Conservation (phyloP, 306 rosid species). For the Prunus padus region DNA sequence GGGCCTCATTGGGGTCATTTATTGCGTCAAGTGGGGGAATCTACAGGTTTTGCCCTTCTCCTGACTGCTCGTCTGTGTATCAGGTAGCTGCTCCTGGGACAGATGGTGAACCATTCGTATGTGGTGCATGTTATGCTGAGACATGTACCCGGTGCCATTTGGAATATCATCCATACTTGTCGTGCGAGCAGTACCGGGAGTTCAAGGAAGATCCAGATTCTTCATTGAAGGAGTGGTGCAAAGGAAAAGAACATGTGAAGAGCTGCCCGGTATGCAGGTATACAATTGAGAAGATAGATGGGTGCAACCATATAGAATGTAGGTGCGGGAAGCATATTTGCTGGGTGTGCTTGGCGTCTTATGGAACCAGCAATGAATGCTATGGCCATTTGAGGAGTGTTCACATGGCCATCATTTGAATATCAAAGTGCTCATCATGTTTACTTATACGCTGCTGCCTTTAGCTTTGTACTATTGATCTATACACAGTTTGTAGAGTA, state of each 20-base stretch:
- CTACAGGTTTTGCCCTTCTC: conserved; percentile 85
- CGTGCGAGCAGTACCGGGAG: conserved; percentile 70
- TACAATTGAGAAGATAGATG: conserved; percentile 78
- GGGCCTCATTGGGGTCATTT: conserved; percentile 81
- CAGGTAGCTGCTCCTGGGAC: conserved; percentile 50
- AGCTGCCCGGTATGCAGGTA: conserved; percentile 61
- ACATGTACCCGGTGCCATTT: conserved; percentile 83
- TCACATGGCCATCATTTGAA: conserved; percentile 56
- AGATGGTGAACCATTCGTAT: conserved; percentile 59
- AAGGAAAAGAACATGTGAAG: conserved; percentile 75
- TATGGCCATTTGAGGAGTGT: conserved; percentile 67
- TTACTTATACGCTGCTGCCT: neutral
- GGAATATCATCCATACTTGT: conserved; percentile 76
- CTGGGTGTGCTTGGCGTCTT: conserved; percentile 81
- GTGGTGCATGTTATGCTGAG: conserved; percentile 85
- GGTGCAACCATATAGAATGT: conserved; percentile 91
- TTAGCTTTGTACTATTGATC: neutral
- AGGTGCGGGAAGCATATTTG: conserved; percentile 87
- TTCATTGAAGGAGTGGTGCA: conserved; percentile 81
- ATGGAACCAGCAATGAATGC: conserved; percentile 57
- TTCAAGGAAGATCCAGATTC: conserved; percentile 84
- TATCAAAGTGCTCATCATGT: neutral
- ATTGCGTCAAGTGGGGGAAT: conserved; percentile 56
- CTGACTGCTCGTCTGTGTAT: conserved; percentile 86
- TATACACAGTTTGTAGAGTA: neutral